Evolutionary conservation across 225 moss, liverwort and hornwort genomes (phyloP).

Genomic region (Sphagnum contortum): DNA sequence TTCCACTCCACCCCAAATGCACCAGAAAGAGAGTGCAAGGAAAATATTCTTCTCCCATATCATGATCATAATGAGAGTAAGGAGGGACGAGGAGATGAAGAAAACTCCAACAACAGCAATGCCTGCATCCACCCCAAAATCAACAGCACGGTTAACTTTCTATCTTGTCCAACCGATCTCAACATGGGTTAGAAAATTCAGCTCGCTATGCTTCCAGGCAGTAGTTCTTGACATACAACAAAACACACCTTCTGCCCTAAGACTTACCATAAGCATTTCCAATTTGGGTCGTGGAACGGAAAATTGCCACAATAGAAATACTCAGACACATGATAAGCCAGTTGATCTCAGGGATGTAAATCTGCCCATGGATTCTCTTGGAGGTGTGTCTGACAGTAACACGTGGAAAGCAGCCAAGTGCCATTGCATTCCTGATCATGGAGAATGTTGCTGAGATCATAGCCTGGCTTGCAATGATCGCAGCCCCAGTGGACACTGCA

Average conservation of each 20-base stretch:
- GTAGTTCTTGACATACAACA: too few species aligned
- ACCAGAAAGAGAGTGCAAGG: conserved; percentile 7
- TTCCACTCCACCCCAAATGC: conserved; percentile 8
- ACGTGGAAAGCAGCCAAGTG: conserved; percentile 49
- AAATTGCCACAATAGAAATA: conserved; percentile 38
- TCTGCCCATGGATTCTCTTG: conserved; percentile 43
- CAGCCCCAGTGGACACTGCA: conserved; percentile 33
- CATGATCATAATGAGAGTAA: conserved; percentile 19
- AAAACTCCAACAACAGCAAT: conserved; percentile 25
- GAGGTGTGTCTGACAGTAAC: conserved; percentile 47
- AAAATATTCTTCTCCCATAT: conserved; percentile 10
- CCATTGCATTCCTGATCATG: conserved; percentile 54
- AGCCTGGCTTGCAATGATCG: conserved; percentile 62
- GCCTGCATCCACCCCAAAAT: conserved; percentile 10
- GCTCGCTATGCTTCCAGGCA: too few species aligned
- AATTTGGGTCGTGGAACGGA: conserved; percentile 37
- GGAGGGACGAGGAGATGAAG: conserved; percentile 19
- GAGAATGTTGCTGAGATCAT: conserved; percentile 67
- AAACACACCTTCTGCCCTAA: too few species aligned
- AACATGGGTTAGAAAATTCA: too few species aligned
- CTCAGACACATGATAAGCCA: conserved; percentile 52
- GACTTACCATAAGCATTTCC: conserved; percentile 50
- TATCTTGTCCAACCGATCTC: too few species aligned
- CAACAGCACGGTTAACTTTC: too few species aligned
- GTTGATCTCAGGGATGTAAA: conserved; percentile 68